Percentiles rank a stretch among this genome's conserved stretches.
These are phyloP conservation scores for Claviceps lovelessii DNA, from an alignment of 2,329 filamentous ascomycete genomes.

Conservation along the genomic window DNA sequence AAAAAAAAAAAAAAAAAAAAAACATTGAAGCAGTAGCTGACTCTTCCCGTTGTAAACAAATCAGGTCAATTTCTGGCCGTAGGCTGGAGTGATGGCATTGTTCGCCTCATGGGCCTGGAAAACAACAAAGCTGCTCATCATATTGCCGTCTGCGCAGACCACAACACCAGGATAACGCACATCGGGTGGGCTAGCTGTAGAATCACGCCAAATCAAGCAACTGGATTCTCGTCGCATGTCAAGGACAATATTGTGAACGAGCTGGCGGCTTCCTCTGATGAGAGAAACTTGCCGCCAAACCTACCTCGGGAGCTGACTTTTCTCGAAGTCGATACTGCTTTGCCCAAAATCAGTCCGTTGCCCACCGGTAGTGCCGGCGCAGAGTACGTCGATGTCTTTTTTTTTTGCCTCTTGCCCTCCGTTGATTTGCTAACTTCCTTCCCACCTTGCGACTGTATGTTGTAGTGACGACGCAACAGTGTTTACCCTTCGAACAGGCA, in stretches of 20 bases:
- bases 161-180: conserved; percentile 31
- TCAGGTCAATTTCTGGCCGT: conserved; percentile 64
- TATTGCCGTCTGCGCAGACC: conserved; percentile 37
- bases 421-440: neutral
- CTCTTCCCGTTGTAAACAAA: neutral
- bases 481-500: conserved; percentile 54
- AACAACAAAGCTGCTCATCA: conserved; percentile 70
- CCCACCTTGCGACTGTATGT: neutral
- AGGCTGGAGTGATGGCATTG: conserved; percentile 67
- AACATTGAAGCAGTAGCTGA: neutral
- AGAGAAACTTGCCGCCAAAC: conserved; percentile 24
- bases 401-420: neutral
- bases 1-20: neutral
- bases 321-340: conserved; percentile 58
- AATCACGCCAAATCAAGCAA: conserved; percentile 18
- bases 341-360: conserved; percentile 63
- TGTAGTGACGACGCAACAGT: conserved; percentile 40
- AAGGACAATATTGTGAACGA: conserved; percentile 8
- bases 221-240: conserved; percentile 3
- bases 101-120: conserved; percentile 65
- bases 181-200: conserved; percentile 39
- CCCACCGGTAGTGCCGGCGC: conserved; percentile 45
- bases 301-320: conserved; percentile 61
- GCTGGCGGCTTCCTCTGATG: neutral
- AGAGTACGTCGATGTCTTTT: conserved; percentile 32